Percentiles rank a stretch among this genome's conserved stretches.
These are phyloP conservation scores for Solanum pennellii DNA, from an alignment of 257 asterid genomes.

Conservation along the genomic window DNA sequence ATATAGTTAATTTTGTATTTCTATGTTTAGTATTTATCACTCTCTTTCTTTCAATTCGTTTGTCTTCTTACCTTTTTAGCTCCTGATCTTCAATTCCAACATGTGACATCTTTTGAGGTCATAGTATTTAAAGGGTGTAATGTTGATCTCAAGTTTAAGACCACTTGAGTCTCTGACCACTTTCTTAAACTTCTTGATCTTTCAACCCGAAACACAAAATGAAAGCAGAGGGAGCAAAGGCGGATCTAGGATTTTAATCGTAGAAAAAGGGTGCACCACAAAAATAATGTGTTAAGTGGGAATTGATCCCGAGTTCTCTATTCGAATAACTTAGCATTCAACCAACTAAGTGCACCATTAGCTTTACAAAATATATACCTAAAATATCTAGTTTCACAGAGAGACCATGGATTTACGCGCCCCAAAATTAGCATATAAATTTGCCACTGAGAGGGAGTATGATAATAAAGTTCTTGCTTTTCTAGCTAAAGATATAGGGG, in stretches of 20 bases:
- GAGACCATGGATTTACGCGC: fast-evolving
- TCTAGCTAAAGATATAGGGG: not conserved
- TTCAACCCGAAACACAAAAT: not conserved
- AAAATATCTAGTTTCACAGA: not conserved
- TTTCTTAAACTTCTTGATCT: not conserved
- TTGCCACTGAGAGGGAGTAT: not conserved
- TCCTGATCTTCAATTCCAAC: not conserved
- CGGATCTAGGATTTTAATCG: not conserved
- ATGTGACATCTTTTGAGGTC: not conserved
- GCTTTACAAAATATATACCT: not conserved
- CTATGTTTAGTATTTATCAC: not conserved
- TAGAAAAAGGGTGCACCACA: not conserved
- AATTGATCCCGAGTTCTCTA: not conserved
- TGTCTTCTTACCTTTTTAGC: not conserved
- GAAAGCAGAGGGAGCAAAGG: not conserved
- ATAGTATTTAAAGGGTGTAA: not conserved
- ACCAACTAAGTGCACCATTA: not conserved
- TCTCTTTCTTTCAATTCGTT: not conserved
- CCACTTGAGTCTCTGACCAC: not conserved
- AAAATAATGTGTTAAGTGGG: not conserved
- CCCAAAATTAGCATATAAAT: not conserved
- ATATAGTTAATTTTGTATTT: not conserved
- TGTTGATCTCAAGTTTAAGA: not conserved
- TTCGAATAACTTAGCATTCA: not conserved
- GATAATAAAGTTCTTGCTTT: not conserved